phyloP scores from a whole-genome alignment of 345 rosid genomes.

The Mangifera indica region DNA sequence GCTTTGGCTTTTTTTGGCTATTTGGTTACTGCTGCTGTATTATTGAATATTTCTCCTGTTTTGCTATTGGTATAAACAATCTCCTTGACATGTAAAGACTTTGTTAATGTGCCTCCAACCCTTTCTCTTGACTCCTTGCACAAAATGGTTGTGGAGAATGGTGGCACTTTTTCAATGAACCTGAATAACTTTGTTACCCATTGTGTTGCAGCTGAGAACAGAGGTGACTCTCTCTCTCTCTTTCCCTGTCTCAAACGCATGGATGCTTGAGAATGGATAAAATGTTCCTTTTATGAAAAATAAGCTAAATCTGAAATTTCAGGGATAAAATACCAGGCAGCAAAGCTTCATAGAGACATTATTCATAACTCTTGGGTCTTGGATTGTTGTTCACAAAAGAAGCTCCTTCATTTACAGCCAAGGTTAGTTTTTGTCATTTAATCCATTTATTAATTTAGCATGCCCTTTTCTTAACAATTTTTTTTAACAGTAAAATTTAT shows the following conservation, averaged over 20 bases:
- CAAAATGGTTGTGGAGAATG: constrained; percentile 90
- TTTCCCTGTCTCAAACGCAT: constrained; percentile 15
- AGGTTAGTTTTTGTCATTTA: constrained; percentile 48
- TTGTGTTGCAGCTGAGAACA: constrained; percentile 88
- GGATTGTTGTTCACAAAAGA: constrained; percentile 78
- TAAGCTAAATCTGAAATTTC: constrained; percentile 24
- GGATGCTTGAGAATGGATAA: background rate
- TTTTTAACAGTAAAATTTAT: background rate
- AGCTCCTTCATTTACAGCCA: constrained; percentile 78
- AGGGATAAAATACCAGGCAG: constrained; percentile 90
- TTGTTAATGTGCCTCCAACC: constrained; percentile 69
- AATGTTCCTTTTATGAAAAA: background rate
- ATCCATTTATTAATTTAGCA: background rate
- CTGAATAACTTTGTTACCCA: constrained; percentile 84
- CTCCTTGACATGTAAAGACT: constrained; percentile 67
- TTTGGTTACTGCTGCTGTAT: background rate
- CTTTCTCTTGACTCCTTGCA: constrained; percentile 67
- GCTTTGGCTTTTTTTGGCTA: constrained; percentile 5
- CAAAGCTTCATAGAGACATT: constrained; percentile 75
- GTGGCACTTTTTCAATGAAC: constrained; percentile 93
- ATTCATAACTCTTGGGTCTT: constrained; percentile 85
- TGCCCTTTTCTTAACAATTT: background rate
- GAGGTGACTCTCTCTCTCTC: constrained; percentile 54
- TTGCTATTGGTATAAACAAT: constrained; percentile 5
- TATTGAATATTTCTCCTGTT: constrained; percentile 5